Percentiles rank a stretch among this genome's conserved stretches.
phyloP scores from a whole-genome alignment of 768 basidiomycete genomes.

The Chiua virens region DNA sequence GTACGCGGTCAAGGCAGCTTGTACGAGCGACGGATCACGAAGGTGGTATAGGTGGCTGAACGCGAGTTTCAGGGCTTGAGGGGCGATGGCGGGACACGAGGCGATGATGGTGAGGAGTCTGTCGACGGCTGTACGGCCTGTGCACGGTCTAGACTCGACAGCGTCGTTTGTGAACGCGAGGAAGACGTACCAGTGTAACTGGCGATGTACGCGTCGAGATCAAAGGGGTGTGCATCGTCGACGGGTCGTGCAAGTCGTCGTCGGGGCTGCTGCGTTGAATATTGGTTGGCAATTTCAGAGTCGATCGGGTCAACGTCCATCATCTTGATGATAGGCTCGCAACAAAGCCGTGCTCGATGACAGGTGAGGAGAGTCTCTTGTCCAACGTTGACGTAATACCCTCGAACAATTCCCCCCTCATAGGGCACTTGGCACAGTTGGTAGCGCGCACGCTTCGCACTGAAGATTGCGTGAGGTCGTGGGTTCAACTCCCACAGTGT shows the following conservation, averaged over 20 bases:
- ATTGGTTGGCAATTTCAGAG: constrained; percentile 20
- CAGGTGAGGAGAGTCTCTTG: constrained; percentile 1
- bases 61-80: constrained; percentile 69
- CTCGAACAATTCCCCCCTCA: too few relatives aligned
- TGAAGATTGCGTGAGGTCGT: constrained; percentile 49
- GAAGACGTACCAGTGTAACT: constrained; percentile 63
- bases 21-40: constrained; percentile 65
- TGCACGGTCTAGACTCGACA: not conserved
- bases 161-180: not conserved
- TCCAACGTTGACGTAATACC: not conserved
- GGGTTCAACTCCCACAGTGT: constrained; percentile 53
- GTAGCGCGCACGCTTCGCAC: constrained; percentile 63
- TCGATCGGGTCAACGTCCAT: constrained; percentile 34
- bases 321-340: constrained; percentile 5
- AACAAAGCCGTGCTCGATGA: not conserved
- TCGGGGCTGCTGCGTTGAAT: constrained; percentile 2
- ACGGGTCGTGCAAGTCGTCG: constrained; percentile 44
- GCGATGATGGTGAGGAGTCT: constrained; percentile 68
- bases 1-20: constrained; percentile 51
- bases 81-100: constrained; percentile 65
- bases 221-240: constrained; percentile 83
- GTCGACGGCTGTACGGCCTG: constrained; percentile 77
- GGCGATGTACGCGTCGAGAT: constrained; percentile 77
- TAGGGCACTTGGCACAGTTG: constrained; percentile 57
- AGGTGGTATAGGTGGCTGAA: constrained; percentile 62